phyloP scores from a whole-genome alignment of 2,329 filamentous ascomycete species.

The Diaporthe sp. region DNA sequence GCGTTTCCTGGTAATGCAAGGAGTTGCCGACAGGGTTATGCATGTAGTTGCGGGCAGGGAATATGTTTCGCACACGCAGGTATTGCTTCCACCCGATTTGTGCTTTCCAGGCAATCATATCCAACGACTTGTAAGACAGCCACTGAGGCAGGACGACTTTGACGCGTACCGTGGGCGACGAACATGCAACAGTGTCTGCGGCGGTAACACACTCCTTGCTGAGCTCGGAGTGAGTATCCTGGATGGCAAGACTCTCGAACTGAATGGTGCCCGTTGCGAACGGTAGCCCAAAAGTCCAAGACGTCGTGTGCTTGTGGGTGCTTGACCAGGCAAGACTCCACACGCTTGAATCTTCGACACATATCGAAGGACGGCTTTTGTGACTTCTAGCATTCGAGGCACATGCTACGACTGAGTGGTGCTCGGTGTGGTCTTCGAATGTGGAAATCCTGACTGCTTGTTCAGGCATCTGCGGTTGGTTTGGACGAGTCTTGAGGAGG shows the following conservation, averaged over 20 bases:
- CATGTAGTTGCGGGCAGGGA: neutral
- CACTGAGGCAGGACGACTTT: neutral
- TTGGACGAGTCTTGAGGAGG: neutral
- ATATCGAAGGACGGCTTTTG: too few species aligned
- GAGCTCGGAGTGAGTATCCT: neutral
- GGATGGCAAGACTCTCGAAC: neutral
- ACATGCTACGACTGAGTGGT: neutral
- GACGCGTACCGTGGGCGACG: neutral
- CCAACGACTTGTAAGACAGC: neutral
- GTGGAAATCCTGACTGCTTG: neutral
- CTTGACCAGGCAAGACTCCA: neutral
- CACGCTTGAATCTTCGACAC: neutral
- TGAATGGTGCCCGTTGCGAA: neutral
- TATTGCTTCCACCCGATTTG: constrained; percentile 5
- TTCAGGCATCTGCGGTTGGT: neutral
- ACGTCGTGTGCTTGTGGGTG: neutral
- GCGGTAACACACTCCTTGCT: neutral
- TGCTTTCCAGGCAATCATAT: neutral
- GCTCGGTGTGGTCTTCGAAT: neutral
- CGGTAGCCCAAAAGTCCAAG: neutral
- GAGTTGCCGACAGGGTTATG: too few species aligned
- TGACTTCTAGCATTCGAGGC: neutral
- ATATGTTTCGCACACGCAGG: neutral
- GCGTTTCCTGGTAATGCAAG: accelerated
- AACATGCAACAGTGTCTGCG: neutral